Evolutionary conservation across 208 protist species (phyloP), one percentile per base, ranked within the genome.

Genomic region (Trypanosoma congolense): DNA sequence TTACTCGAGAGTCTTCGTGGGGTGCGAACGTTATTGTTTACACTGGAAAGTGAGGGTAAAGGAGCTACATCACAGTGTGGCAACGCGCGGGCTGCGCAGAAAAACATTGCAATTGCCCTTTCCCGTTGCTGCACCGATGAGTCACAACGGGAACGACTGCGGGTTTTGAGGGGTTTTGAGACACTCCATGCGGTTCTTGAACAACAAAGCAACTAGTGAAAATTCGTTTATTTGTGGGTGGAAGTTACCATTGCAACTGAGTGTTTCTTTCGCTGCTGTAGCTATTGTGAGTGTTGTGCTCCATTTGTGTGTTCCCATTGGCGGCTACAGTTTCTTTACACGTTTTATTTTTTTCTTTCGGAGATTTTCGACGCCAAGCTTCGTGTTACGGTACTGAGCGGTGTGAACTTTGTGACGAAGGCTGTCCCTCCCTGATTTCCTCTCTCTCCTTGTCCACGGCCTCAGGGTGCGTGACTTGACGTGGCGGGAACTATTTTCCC

Each of bases 91-190:
- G 25, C 61, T 21, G 41, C 62, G 25, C 61, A 71, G 36, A 75
- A 75, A 53, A 80, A 80, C 35, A 24, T 80, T 26, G 53, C 51
- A 9, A 75, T 80, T 26, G 54, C 67, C n/a, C 40, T 80, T 10
- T 70, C 67, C 12, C 64, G 43, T 1, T 61, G 66, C 22, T 73
- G 62, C 30, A 30, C 49, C 2, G 49, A 52, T 44, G 63, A 71
- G 44, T 60, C 65, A n/a, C 54, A 75, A 28, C 43, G 56, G 19
- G 61, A 74, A 22, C 56, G 62, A 25, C 52, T 80, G 30, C 73
- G 68, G 9, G 62, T 72, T 24, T 33, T 80, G 22, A 75, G 68
- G 46, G 73, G 73, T 14, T 71, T 80, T 35, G 73, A 80, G 51
- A 80, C 73, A 12, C 60, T 80, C 36, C 44, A 62, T 43, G 73